Conservation (phyloP, 306 rosid species). For the Glycine latifolia region DNA sequence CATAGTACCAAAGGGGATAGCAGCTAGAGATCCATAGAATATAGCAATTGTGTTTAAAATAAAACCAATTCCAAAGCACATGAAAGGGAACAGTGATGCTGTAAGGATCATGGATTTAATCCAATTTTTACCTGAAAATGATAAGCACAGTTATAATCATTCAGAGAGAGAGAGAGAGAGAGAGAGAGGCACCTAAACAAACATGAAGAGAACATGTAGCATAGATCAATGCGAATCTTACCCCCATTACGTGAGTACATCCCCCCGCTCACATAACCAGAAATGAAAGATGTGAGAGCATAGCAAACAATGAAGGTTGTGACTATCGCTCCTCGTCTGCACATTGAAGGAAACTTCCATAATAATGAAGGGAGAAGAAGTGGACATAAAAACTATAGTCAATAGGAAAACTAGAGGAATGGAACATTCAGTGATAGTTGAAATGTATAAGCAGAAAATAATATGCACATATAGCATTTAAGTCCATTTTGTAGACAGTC, state of each 20-base stretch:
- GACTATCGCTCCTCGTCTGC: constrained; percentile 99
- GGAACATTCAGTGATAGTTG: constrained; percentile 12
- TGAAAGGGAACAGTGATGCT: constrained; percentile 91
- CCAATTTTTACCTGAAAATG: constrained; percentile 86
- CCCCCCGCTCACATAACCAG: constrained; percentile 99
- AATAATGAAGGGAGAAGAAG: constrained; percentile 28
- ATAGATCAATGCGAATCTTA: constrained; percentile 47
- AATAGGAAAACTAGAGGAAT: background rate
- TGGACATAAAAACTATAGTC: background rate
- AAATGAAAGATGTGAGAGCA: constrained; percentile 97
- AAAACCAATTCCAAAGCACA: constrained; percentile 99
- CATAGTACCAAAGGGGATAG: constrained; percentile 98
- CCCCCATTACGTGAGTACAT: constrained; percentile 99
- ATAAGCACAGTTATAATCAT: constrained; percentile 3
- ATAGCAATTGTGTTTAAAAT: constrained; percentile 91
- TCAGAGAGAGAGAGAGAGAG: background rate
- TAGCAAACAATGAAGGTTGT: constrained; percentile 98
- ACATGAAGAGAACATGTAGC: constrained; percentile 5
- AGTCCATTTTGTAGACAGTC: constrained; percentile 27
- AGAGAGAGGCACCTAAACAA: constrained; percentile 34
- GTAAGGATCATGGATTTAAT: constrained; percentile 99
- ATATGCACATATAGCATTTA: constrained; percentile 17
- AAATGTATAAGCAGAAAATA: constrained; percentile 35
- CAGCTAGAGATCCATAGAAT: constrained; percentile 97
- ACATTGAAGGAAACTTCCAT: constrained; percentile 37